Percentiles rank a stretch among this genome's conserved stretches.
Conservation (phyloP, 1,284 basidiomycete species). For the Boletus smithii region DNA sequence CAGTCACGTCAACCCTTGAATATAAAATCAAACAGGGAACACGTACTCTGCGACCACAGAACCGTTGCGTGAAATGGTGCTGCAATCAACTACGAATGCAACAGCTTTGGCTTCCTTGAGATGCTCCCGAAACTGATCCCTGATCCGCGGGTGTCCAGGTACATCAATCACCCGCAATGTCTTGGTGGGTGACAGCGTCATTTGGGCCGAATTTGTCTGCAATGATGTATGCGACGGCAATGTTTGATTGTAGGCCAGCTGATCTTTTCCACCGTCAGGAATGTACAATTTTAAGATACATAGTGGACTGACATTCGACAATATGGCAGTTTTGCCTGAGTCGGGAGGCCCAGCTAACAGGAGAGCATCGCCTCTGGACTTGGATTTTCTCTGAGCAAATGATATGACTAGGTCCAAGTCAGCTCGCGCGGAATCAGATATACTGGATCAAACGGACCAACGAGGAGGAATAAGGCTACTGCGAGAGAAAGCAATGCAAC, state of each 20-base stretch:
- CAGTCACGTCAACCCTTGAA: neutral
- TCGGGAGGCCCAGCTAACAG: slow-evolving; percentile 68
- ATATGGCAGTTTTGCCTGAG: slow-evolving; percentile 72
- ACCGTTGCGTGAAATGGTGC: slow-evolving; percentile 69
- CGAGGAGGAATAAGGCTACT: slow-evolving; percentile 20
- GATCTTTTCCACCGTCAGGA: slow-evolving; percentile 23
- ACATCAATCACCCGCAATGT: slow-evolving; percentile 61
- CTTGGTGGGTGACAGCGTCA: slow-evolving; percentile 41
- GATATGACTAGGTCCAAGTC: slow-evolving; percentile 36
- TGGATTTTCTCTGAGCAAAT: slow-evolving; percentile 43
- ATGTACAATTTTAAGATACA: slow-evolving; percentile 19
- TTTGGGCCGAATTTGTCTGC: slow-evolving; percentile 58
- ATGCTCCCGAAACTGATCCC: slow-evolving; percentile 66
- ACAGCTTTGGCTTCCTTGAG: slow-evolving; percentile 58
- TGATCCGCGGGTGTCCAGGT: slow-evolving; percentile 74
- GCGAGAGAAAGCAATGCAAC: slow-evolving; percentile 27
- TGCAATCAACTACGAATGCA: slow-evolving; percentile 74
- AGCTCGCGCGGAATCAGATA: slow-evolving; percentile 7
- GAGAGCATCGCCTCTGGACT: slow-evolving; percentile 51
- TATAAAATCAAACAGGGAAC: neutral
- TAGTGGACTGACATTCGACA: slow-evolving; percentile 44
- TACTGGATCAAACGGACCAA: slow-evolving; percentile 21
- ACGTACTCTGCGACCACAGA: slow-evolving; percentile 73
- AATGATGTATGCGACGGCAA: slow-evolving; percentile 70
- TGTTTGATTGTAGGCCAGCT: slow-evolving; percentile 64